These are phyloP conservation scores for Stagonosporopsis cucurbitacearum DNA, from an alignment of 2,329 filamentous ascomycete species.

Conservation along the genomic window DNA sequence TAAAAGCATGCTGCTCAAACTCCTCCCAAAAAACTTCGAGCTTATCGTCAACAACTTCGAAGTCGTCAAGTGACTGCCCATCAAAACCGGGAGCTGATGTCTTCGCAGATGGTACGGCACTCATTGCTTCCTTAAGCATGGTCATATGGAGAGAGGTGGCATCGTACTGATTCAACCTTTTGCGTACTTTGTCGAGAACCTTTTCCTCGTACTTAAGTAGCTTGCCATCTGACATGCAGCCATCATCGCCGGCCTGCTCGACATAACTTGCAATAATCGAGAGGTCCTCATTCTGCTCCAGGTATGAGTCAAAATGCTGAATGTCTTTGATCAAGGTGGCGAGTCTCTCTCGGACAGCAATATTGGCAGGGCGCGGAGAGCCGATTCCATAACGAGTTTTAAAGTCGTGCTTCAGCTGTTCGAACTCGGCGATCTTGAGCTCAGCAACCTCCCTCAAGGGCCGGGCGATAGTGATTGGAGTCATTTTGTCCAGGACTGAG, in stretches of 20 bases:
- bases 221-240: slow-evolving; percentile 57
- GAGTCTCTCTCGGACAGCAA: slow-evolving; percentile 35
- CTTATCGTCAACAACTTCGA: slow-evolving; percentile 60
- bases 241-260: slow-evolving; percentile 61
- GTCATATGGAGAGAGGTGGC: slow-evolving; percentile 64
- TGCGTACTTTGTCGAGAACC: slow-evolving; percentile 56
- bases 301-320: slow-evolving; percentile 43
- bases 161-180: slow-evolving; percentile 61
- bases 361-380: slow-evolving; percentile 29
- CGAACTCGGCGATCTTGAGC: slow-evolving; percentile 62
- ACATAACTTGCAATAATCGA: slow-evolving; percentile 60
- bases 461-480: slow-evolving; percentile 23
- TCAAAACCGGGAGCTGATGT: slow-evolving; percentile 18
- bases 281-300: slow-evolving; percentile 44
- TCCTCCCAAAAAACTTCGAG: slow-evolving; percentile 60
- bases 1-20: slow-evolving; percentile 32
- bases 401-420: slow-evolving; percentile 59
- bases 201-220: slow-evolving; percentile 57
- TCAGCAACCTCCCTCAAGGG: slow-evolving; percentile 32
- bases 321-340: slow-evolving; percentile 47
- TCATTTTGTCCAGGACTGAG: background rate
- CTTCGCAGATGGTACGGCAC: slow-evolving; percentile 38
- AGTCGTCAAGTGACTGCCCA: slow-evolving; percentile 44
- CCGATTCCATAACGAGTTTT: slow-evolving; percentile 53
- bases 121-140: slow-evolving; percentile 52